Percentiles rank a stretch among this genome's conserved stretches.
These are phyloP conservation scores for Crassisporium funariophilum DNA, from an alignment of 768 basidiomycete species.

Conservation along the genomic window DNA sequence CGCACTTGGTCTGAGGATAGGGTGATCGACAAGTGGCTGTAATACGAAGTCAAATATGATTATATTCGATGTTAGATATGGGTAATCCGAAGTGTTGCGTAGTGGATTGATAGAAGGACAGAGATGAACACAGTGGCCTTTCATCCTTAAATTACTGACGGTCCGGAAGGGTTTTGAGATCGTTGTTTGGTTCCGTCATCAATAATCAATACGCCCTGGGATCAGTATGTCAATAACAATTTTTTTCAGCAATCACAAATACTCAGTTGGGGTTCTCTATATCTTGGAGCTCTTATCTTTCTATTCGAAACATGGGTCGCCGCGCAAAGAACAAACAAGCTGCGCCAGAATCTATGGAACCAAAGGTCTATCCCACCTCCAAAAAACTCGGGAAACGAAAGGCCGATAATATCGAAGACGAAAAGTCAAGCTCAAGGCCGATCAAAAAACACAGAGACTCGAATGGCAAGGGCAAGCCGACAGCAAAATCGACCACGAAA, in stretches of 20 bases:
- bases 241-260: too few species aligned
- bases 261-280: neutral
- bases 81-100: too few species aligned
- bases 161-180: too few species aligned
- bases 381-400: constrained; percentile 79
- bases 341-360: constrained; percentile 61
- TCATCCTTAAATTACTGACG: too few species aligned
- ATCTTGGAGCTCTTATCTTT: constrained; percentile 1
- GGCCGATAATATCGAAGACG: constrained; percentile 43
- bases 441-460: constrained; percentile 50
- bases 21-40: constrained; percentile 40
- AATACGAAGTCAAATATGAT: neutral
- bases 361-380: constrained; percentile 37
- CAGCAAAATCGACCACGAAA: constrained; percentile 22
- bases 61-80: neutral
- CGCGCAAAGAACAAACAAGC: constrained; percentile 85
- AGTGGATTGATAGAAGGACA: neutral
- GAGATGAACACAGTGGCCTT: too few species aligned
- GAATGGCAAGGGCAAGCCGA: constrained; percentile 39
- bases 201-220: too few species aligned
- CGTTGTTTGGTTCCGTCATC: too few species aligned
- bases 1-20: constrained; percentile 77
- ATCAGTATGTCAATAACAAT: too few species aligned
- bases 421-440: constrained; percentile 36
- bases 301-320: constrained; percentile 63